Evolutionary conservation across 345 rosid genomes (phyloP), one percentile per base, ranked within the genome.

Genomic region (Brassica carinata): DNA sequence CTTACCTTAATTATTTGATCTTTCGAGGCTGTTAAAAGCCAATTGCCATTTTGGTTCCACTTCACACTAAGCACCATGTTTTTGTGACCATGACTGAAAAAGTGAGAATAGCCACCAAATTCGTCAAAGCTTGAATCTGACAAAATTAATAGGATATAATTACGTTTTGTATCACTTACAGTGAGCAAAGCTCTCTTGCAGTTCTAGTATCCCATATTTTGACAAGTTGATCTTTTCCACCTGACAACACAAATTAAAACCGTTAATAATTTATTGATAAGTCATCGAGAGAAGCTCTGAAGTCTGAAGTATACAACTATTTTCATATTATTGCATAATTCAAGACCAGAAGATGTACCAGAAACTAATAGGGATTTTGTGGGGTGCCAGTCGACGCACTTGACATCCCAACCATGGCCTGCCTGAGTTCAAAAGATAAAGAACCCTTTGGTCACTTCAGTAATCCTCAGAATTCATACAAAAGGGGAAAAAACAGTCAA

Each of bases 371-470:
- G 88, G 72, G 98, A 93, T 84, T 93, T 93, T 76, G 95, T 90
- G 65, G 99, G 98, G 86, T 96, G 99, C 99, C 99, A 96, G 81
- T 93, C 97, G 81, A 96, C 98, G 83, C 97, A 82, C 89, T 96
- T 96, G 84, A 96, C 98, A 94, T 96, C 98, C 97, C 98, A 93
- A 82, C 98, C 98, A 87, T 96, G 99, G 91, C 99, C 99, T 96
- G 99, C 94, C 94, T 91, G 97, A 92, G 92, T 93, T 92, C 86
- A 96, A 93, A 66, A 77, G 58, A 71, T 59, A 74, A 74, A 87
- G 75, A 86, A 76, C 74, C 81, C 88, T 85, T 82, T 79, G 87
- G 87, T 90, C 77, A 88, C 64, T 85, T 81, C 67, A 75, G 55
- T 73, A 33, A 64, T 23, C 78, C 40, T 73, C 69, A 77, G 55